Conservation (phyloP, 2,329 filamentous ascomycete genomes). For the Nothopassalora personata region DNA sequence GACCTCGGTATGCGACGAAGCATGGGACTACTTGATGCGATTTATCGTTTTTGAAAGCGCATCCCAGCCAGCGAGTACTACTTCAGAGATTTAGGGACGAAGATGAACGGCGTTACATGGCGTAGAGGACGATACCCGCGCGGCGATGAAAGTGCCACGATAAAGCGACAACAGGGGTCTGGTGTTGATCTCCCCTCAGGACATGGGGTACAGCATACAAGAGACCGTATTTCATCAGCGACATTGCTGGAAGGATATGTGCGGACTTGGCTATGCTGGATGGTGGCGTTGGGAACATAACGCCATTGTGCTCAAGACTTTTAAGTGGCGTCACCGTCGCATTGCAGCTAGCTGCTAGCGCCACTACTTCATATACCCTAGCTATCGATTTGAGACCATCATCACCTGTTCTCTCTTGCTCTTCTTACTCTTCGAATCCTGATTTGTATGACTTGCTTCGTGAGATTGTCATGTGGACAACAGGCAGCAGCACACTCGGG, state of each 20-base stretch:
- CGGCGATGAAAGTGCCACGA: background rate
- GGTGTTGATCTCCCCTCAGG: background rate
- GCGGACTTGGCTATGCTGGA: background rate
- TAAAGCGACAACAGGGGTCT: background rate
- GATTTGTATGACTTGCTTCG: too few relatives aligned
- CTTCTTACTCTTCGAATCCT: too few relatives aligned
- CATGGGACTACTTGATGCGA: background rate
- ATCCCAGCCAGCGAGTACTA: background rate
- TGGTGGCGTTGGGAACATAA: background rate
- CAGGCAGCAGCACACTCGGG: too few relatives aligned
- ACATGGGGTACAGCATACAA: background rate
- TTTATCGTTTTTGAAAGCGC: background rate
- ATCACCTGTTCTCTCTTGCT: background rate
- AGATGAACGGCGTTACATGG: background rate
- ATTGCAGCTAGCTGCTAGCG: background rate
- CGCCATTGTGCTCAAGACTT: background rate
- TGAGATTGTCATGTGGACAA: too few relatives aligned
- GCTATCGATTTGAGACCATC: background rate
- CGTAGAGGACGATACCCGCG: slow-evolving; percentile 2
- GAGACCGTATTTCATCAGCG: too few relatives aligned
- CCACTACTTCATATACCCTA: background rate
- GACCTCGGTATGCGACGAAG: background rate
- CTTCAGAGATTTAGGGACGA: background rate
- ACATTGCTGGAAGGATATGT: background rate
- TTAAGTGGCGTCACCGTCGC: slow-evolving; percentile 1